phyloP scores from a whole-genome alignment of 1,139 yeast genomes.

The Meyerozyma elateridarum region DNA sequence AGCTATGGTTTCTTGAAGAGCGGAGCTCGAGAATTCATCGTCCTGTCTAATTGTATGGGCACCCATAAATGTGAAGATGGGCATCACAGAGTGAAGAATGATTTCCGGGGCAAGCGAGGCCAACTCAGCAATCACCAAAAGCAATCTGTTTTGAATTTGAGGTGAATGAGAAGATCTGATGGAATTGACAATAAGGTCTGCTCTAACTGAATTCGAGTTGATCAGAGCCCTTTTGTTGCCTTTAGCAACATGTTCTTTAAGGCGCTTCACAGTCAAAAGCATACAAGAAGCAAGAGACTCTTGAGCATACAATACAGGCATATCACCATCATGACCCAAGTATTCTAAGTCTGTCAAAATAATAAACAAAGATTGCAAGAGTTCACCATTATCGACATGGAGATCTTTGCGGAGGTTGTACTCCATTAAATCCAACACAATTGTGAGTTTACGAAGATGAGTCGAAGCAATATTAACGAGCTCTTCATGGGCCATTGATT shows the following conservation, averaged over 20 bases:
- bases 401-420: constrained; percentile 24
- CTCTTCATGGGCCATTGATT: constrained; percentile 67
- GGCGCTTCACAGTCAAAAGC: constrained; percentile 59
- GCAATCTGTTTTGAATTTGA: constrained; percentile 85
- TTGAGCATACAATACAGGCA: constrained; percentile 88
- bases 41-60: constrained; percentile 96
- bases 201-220: constrained; percentile 72
- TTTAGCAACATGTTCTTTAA: constrained; percentile 31
- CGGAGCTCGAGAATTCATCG: constrained; percentile 89
- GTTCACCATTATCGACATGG: constrained; percentile 38
- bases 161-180: constrained; percentile 88
- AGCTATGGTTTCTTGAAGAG: constrained; percentile 86
- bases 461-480: constrained; percentile 69
- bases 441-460: constrained; percentile 74
- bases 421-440: constrained; percentile 77
- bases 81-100: constrained; percentile 95
- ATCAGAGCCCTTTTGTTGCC: constrained; percentile 19
- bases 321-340: constrained; percentile 83
- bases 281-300: constrained; percentile 87
- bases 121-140: constrained; percentile 79
- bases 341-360: constrained; percentile 82
- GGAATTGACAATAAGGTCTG: constrained; percentile 86
- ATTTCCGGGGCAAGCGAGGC: constrained; percentile 89
- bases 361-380: constrained; percentile 58
- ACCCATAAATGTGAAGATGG: constrained; percentile 98